Base-by-base conservation (phyloP, 345 rosid genomes). In the Lenwebbia sp. region DNA sequence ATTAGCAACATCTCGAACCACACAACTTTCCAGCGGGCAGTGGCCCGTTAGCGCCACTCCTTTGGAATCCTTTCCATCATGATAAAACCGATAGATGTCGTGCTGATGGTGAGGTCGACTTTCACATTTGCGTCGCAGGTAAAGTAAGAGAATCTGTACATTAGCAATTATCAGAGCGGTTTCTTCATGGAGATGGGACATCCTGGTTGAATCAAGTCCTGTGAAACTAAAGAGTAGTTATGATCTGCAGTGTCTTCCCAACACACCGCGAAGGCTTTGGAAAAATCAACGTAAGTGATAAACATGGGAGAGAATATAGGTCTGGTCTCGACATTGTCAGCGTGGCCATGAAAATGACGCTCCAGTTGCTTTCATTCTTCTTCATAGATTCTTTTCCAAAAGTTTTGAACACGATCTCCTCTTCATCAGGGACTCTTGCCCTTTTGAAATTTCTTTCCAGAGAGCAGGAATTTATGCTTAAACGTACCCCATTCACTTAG, bases 111-210 rank as follows among this genome's bases (percentile, higher is more conserved):
- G 92, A 91, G 88, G 91, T 95, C n/a, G 86, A 85, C 28, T 86
- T 93, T 5, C 62, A 85, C 83, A 89, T 93, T 88, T 88, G 96
- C 98, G 9, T 86, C 92, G 30, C 60, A 93, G 95, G 95, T 92
- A 88, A 83, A 55, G 5, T 22, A 12, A 9, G n/a, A 56, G 30
- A 81, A 15, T 13, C 83, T 17, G 13, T 60, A 4, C 75, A 28
- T 62, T 14, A 62, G 40, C 40, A 62, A 62, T 62, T 62, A 28
- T 13, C 0, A 52, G 14, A 14, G 22, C 11, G 28, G 75, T 28
- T 28, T 62, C 75, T 62, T 62, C 75, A 14, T 14, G 23, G 56
- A 54, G 23, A 54, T 19, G 56, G 55, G 9, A 54, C 4, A 54
- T 19, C 23, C 56, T 54, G 8, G 23, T 54, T 6, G 56, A 54